Evolutionary conservation across 148 eudicot genomes (phyloP).

Genomic region (Camellia lanceoleosa): DNA sequence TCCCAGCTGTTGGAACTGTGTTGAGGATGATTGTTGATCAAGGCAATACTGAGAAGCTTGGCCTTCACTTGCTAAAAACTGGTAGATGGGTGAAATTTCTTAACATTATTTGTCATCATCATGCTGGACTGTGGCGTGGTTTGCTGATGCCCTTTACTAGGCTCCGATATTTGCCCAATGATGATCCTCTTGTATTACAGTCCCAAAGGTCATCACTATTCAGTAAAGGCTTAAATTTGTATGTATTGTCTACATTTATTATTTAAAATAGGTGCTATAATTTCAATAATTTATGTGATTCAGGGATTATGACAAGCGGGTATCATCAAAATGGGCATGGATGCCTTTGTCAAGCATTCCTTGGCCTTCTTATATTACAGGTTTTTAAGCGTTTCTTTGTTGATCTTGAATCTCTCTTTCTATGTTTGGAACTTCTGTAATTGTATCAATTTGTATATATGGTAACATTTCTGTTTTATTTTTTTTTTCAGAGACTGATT

Average conservation of each 20-base stretch:
- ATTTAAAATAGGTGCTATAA: slow-evolving; percentile 7
- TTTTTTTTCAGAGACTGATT: slow-evolving; percentile 53
- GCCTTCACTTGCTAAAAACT: slow-evolving; percentile 41
- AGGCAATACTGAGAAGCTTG: slow-evolving; percentile 41
- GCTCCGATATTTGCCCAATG: slow-evolving; percentile 57
- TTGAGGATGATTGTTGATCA: slow-evolving; percentile 50
- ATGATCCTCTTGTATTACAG: slow-evolving; percentile 44
- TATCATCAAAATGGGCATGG: slow-evolving; percentile 45
- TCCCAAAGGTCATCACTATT: slow-evolving; percentile 45
- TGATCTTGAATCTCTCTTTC: background rate
- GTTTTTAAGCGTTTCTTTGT: slow-evolving; percentile 24
- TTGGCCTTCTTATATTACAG: slow-evolving; percentile 67
- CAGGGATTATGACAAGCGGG: slow-evolving; percentile 56
- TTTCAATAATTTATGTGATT: slow-evolving; percentile 9
- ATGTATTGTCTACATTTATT: background rate
- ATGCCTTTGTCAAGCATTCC: slow-evolving; percentile 84
- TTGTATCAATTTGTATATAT: slow-evolving; percentile 3
- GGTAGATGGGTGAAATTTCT: slow-evolving; percentile 72
- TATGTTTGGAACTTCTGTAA: background rate
- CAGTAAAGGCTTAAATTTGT: background rate
- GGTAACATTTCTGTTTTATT: background rate
- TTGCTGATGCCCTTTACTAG: slow-evolving; percentile 53
- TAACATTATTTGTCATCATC: slow-evolving; percentile 41
- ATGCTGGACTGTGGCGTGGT: slow-evolving; percentile 66
- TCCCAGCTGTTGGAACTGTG: slow-evolving; percentile 75